Evolutionary conservation across 768 basidiomycete species (phyloP).

Genomic region (Pulveroboletus sp.): DNA sequence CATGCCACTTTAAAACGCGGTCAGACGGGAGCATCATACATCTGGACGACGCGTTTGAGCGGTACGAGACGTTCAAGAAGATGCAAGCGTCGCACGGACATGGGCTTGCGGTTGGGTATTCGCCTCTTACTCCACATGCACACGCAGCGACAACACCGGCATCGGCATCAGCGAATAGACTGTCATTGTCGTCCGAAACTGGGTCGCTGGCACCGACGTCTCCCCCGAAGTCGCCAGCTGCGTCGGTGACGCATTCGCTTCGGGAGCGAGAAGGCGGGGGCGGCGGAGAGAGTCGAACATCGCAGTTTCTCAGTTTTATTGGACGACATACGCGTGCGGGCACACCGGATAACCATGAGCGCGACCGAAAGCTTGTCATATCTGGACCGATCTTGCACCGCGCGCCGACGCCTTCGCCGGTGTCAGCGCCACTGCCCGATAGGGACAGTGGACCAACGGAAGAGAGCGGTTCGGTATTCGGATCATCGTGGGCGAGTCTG

Average conservation of each 20-base stretch:
- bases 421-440: background rate
- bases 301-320: conserved; percentile 57
- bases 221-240: conserved; percentile 39
- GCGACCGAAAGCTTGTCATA: conserved; percentile 48
- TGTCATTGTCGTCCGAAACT: conserved; percentile 63
- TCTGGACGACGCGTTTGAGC: conserved; percentile 82
- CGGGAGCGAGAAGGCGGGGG: conserved; percentile 11
- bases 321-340: conserved; percentile 42
- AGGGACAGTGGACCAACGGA: conserved; percentile 28
- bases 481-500: conserved; percentile 87
- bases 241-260: conserved; percentile 28
- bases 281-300: conserved; percentile 36
- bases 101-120: background rate
- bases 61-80: conserved; percentile 81
- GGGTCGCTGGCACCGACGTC: conserved; percentile 28
- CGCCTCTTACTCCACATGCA: conserved; percentile 3
- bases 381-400: conserved; percentile 59
- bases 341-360: conserved; percentile 45
- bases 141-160: background rate
- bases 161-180: conserved; percentile 34
- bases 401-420: conserved; percentile 19
- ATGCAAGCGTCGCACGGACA: conserved; percentile 30
- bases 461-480: conserved; percentile 55
- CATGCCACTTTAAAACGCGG: conserved; percentile 2
- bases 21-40: conserved; percentile 22